Evolutionary conservation across 345 rosid genomes (phyloP).

Genomic region (Luvunga scandens): DNA sequence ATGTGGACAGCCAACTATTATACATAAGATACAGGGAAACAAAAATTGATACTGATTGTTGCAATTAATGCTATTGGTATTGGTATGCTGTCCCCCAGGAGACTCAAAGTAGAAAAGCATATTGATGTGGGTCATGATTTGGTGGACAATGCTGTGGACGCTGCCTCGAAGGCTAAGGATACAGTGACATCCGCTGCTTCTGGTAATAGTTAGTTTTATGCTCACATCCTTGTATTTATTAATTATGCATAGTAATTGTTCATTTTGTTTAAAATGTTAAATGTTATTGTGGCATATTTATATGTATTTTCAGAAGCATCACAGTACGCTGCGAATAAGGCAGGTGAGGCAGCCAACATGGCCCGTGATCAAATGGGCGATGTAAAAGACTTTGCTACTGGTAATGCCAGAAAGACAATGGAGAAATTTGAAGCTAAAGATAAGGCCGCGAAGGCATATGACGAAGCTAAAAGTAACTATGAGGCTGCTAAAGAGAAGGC

Average conservation of each 20-base stretch:
- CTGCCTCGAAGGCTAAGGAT: constrained; percentile 33
- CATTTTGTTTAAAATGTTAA: no score
- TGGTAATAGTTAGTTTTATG: constrained; percentile 17
- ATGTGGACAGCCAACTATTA: no score
- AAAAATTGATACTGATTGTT: not conserved
- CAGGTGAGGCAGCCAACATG: constrained; percentile 22
- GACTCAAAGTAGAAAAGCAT: not conserved
- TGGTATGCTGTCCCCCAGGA: constrained; percentile 13
- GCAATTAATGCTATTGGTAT: no score
- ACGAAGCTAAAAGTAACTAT: constrained; percentile 26
- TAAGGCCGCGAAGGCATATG: constrained; percentile 13
- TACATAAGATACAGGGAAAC: no score
- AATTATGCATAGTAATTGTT: no score
- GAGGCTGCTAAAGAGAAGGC: constrained; percentile 54
- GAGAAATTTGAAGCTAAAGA: not conserved
- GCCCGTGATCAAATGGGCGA: constrained; percentile 12
- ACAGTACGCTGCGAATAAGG: constrained; percentile 30
- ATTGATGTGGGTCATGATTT: constrained; percentile 14
- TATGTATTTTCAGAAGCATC: constrained; percentile 18
- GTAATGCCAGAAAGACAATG: constrained; percentile 18
- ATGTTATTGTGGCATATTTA: no score
- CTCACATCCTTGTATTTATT: no score
- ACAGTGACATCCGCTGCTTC: constrained; percentile 29
- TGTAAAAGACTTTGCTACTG: no score
- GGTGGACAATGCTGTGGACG: constrained; percentile 29